Conservation (phyloP, 1,284 basidiomycete species). For the Ustilago tritici region DNA sequence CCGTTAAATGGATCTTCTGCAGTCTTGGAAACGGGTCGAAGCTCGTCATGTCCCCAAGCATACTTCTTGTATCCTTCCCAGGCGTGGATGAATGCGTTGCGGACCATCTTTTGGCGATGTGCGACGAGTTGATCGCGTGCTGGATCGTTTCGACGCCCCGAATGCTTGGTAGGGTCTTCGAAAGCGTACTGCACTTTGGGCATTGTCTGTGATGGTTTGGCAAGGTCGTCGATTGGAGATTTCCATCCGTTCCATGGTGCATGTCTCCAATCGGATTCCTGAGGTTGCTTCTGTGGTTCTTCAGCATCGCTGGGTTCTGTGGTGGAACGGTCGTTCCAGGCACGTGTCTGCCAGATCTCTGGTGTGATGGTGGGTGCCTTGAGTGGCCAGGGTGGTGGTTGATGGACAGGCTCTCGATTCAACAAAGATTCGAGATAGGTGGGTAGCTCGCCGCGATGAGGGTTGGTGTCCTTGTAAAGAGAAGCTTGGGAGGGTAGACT, state of each 20-base stretch:
- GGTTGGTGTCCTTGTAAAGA: constrained; percentile 49
- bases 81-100: constrained; percentile 75
- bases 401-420: constrained; percentile 39
- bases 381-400: constrained; percentile 43
- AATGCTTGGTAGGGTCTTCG: constrained; percentile 44
- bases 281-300: constrained; percentile 45
- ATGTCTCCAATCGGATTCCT: constrained; percentile 56
- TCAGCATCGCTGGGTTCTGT: constrained; percentile 55
- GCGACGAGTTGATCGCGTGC: constrained; percentile 52
- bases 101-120: constrained; percentile 71
- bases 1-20: constrained; percentile 70
- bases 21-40: constrained; percentile 71
- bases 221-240: constrained; percentile 55
- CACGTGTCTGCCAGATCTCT: constrained; percentile 31
- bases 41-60: constrained; percentile 76
- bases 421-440: constrained; percentile 37
- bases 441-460: constrained; percentile 57
- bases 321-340: constrained; percentile 56
- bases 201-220: constrained; percentile 17
- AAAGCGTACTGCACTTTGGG: constrained; percentile 61
- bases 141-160: constrained; percentile 47
- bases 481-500: constrained; percentile 17
- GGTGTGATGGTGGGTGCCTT: constrained; percentile 43
- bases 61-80: constrained; percentile 74
- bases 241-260: constrained; percentile 56